Conservation (phyloP, 805 yeast species). For the Yarrowia yakushimensis region DNA sequence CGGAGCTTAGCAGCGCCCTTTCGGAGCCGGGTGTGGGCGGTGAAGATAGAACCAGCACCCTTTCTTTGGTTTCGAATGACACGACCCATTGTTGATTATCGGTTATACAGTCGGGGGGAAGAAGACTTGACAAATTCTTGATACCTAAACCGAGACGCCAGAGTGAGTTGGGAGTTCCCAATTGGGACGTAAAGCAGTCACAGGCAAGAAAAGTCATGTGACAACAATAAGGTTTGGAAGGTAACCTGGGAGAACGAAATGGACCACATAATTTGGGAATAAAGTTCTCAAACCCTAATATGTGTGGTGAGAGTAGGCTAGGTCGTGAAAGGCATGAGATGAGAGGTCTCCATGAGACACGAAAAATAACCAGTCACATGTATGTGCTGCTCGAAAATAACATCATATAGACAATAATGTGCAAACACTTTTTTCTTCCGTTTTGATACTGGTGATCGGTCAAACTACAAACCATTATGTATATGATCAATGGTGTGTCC, state of each 20-base stretch:
- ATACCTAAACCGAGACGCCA: slow-evolving; percentile 12
- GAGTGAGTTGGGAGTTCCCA: slow-evolving; percentile 23
- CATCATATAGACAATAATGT: too few relatives aligned
- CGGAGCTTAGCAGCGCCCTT: slow-evolving; percentile 99
- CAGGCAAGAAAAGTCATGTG: neutral
- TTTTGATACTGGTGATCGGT: too few relatives aligned
- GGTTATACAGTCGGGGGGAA: slow-evolving; percentile 25
- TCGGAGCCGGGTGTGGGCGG: slow-evolving; percentile 99
- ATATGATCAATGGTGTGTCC: too few relatives aligned
- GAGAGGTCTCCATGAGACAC: too few relatives aligned
- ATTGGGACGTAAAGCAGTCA: slow-evolving; percentile 19
- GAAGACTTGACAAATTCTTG: slow-evolving; percentile 25
- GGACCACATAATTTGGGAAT: too few relatives aligned
- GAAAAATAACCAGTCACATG: too few relatives aligned
- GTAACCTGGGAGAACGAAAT: neutral
- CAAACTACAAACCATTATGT: too few relatives aligned
- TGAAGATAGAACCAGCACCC: slow-evolving; percentile 99
- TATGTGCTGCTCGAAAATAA: too few relatives aligned
- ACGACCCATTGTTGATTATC: slow-evolving; percentile 42
- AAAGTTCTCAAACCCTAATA: neutral
- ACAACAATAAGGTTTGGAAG: neutral
- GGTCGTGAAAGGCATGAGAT: too few relatives aligned
- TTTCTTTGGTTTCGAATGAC: slow-evolving; percentile 99
- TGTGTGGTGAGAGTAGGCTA: too few relatives aligned
- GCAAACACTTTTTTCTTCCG: too few relatives aligned